A percentile compares a stretch with the other conserved stretches of the same genome.
phyloP scores from a whole-genome alignment of 2,329 filamentous ascomycete genomes.

The Aaosphaeria arxii region DNA sequence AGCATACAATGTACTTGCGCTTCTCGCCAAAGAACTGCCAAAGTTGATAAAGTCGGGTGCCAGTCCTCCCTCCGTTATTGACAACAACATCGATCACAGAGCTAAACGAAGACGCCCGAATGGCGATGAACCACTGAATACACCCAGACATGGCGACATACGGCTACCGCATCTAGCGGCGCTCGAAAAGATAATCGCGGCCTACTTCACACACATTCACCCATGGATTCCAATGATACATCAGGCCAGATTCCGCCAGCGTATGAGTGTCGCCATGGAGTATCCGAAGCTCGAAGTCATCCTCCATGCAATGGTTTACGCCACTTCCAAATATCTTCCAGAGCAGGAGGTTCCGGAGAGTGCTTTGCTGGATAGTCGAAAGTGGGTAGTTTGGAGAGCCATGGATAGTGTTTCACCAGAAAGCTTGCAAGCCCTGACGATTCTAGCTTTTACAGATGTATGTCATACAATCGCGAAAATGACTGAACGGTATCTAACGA shows the following conservation, averaged over 20 bases:
- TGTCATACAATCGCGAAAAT: neutral
- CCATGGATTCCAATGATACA: constrained; percentile 37
- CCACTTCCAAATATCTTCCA: neutral
- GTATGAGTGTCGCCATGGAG: constrained; percentile 11
- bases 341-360: neutral
- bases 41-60: constrained; percentile 5
- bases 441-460: constrained; percentile 31
- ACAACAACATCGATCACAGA: neutral
- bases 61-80: neutral
- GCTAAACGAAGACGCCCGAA: constrained; percentile 10
- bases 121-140: neutral
- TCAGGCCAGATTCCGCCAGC: constrained; percentile 23
- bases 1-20: constrained; percentile 7
- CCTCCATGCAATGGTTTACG: constrained; percentile 20
- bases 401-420: constrained; percentile 35
- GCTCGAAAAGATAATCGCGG: constrained; percentile 22
- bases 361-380: neutral
- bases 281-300: constrained; percentile 14
- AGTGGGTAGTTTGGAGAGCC: constrained; percentile 19
- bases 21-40: constrained; percentile 14
- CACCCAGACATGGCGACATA: neutral
- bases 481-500: neutral
- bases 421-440: constrained; percentile 35
- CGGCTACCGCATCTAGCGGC: constrained; percentile 15
- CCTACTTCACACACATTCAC: constrained; percentile 29